These are phyloP conservation scores for Botrytis hyacinthi DNA, from an alignment of 2,329 filamentous ascomycete genomes.

Conservation along the genomic window DNA sequence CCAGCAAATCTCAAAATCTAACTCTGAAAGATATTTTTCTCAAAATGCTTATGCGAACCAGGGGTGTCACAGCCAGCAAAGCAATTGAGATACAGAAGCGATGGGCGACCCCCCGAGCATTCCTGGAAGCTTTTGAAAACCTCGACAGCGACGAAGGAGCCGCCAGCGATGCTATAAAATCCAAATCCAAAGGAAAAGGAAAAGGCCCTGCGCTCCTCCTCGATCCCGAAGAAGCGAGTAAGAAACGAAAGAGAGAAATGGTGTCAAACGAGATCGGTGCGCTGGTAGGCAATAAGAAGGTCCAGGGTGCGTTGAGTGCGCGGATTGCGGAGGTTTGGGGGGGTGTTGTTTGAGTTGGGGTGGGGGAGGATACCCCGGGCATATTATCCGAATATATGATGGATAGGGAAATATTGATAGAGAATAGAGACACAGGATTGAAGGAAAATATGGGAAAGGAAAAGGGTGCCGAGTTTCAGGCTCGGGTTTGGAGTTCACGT, in stretches of 20 bases:
- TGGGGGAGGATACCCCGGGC: no score
- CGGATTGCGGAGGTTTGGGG: slow-evolving; percentile 75
- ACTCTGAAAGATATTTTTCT: slow-evolving; percentile 73
- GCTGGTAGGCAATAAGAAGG: slow-evolving; percentile 66
- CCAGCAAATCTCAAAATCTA: slow-evolving; percentile 72
- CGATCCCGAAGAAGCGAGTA: background rate
- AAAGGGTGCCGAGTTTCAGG: background rate
- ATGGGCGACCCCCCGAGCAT: slow-evolving; percentile 72
- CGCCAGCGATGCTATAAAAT: background rate
- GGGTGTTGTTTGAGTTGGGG: slow-evolving; percentile 34
- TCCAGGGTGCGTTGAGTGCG: slow-evolving; percentile 62
- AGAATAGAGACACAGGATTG: background rate
- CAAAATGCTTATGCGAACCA: slow-evolving; percentile 83
- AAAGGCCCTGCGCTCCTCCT: background rate
- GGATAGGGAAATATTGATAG: background rate
- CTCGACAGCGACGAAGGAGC: slow-evolving; percentile 3
- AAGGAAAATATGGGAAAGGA: background rate
- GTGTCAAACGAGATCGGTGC: slow-evolving; percentile 56
- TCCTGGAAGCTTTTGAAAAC: slow-evolving; percentile 63
- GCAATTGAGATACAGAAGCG: slow-evolving; percentile 74
- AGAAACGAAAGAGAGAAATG: slow-evolving; percentile 58
- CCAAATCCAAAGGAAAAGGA: background rate
- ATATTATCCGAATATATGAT: fast-evolving
- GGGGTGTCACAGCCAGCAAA: slow-evolving; percentile 72
- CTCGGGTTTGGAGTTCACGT: background rate